Evolutionary conservation across 2,329 filamentous ascomycete genomes (phyloP), one percentile per base, ranked within the genome.

Genomic region (Didymella sp.): DNA sequence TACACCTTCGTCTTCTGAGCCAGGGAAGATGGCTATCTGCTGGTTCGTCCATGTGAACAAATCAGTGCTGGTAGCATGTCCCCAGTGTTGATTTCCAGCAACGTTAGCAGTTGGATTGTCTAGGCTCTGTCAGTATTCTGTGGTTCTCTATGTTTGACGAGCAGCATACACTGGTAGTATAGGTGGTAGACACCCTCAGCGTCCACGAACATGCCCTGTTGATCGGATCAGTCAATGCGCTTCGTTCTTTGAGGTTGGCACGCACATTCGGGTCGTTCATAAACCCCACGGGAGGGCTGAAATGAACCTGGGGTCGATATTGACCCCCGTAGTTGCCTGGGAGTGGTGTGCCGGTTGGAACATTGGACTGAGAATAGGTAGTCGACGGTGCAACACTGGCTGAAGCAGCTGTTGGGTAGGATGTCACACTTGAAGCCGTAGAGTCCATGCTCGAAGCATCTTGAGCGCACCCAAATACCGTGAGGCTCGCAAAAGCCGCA

Each of bases 31-130:
- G 9, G 86, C 86, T 60, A 89, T 85, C 5, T 83, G 82, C 65
- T 89, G 86, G 60, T 89, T 88, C 1, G 77, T 77, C 87, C 87
- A 90, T 56, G 84, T 82, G 64, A 86, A 88, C 1, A 89, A 75
- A 63, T 89, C 86, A 13, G 74, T 66, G 28, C 82, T 85, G 1
- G 86, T 88, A 2, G 86, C 86, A 65, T 89, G 87, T 9, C 87
- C 87, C 87, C 87, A 89, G 63, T 88, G 85, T 65, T 88, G 82
- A 58, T 87, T 85, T 1, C 85, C 85, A 6, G 77, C 82, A 0
- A 82, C 78, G 7, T 75, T 72, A 2, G 68, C 80, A 0, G 78
- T 78, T 1, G 83, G 82, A 52, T 84, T 84, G 62, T 83, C 79
- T 81, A 41, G 52, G 43, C n/a, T 17, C 19, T 27, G 17, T 57